phyloP scores from a whole-genome alignment of 2,329 filamentous ascomycete genomes.

The Aspergillus japonicus region DNA sequence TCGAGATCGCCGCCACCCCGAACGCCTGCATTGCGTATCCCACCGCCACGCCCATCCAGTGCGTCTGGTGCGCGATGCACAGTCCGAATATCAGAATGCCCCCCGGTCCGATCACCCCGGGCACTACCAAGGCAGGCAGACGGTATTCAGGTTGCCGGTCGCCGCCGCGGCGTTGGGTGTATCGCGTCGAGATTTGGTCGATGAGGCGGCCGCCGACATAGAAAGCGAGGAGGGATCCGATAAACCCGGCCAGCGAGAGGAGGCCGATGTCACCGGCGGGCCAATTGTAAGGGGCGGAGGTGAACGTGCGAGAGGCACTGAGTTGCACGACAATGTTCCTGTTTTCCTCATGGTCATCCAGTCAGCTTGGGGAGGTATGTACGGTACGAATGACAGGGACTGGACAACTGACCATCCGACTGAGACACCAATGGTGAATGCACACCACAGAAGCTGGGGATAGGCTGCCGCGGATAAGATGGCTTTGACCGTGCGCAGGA shows the following conservation, averaged over 20 bases:
- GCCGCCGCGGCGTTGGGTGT: constrained; percentile 23
- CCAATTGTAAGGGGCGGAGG: constrained; percentile 28
- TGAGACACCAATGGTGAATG: constrained; percentile 28
- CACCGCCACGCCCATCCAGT: constrained; percentile 27
- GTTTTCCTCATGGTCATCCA: background rate
- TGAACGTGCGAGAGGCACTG: constrained; percentile 28
- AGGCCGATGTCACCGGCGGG: constrained; percentile 24
- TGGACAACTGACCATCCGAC: constrained; percentile 23
- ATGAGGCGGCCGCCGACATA: constrained; percentile 29
- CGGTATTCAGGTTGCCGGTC: constrained; percentile 27
- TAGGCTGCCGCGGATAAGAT: constrained; percentile 25
- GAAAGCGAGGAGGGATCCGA: constrained; percentile 27
- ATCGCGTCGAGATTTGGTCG: constrained; percentile 28
- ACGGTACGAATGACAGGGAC: no score
- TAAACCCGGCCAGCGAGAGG: constrained; percentile 27
- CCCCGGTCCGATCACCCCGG: constrained; percentile 23
- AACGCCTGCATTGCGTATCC: constrained; percentile 30
- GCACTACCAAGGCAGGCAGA: constrained; percentile 28
- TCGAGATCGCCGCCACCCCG: constrained; percentile 28
- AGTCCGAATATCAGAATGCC: constrained; percentile 28
- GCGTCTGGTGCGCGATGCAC: constrained; percentile 22
- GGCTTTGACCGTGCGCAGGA: constrained; percentile 22
- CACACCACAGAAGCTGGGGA: constrained; percentile 28
- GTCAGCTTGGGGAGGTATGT: background rate
- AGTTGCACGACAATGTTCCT: constrained; percentile 34